phyloP scores from a whole-genome alignment of 441 rosid genomes.

The Erodium texanum region DNA sequence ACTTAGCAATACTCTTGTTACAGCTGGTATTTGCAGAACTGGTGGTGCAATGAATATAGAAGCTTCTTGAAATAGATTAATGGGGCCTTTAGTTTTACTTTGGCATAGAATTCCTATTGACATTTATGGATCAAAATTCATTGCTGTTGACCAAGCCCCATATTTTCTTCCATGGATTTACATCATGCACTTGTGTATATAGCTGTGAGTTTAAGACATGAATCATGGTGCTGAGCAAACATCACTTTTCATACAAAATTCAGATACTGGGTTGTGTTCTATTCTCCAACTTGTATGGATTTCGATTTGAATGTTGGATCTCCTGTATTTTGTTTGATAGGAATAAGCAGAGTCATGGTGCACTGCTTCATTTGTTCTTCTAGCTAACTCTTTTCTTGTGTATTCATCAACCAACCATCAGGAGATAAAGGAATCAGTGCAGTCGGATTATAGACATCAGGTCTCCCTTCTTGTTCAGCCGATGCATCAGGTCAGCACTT shows the following conservation, averaged over 20 bases:
- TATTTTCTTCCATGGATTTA: not conserved
- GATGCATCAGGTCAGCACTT: conserved; percentile 68
- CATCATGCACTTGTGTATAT: not conserved
- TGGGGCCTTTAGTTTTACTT: not conserved
- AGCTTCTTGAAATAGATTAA: not conserved
- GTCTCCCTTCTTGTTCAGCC: conserved; percentile 83
- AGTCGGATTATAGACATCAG: conserved; percentile 65
- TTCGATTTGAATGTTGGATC: too few species aligned
- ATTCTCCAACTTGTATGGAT: not conserved
- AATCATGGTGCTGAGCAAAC: not conserved
- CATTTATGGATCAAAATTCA: not conserved
- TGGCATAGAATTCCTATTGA: not conserved
- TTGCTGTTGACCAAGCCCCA: not conserved
- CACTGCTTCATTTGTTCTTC: not conserved
- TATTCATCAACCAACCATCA: conserved; percentile 20
- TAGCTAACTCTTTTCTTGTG: not conserved
- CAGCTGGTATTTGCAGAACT: not conserved
- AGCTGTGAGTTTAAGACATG: not conserved
- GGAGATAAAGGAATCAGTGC: conserved; percentile 74
- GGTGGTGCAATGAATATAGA: not conserved
- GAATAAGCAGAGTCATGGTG: not conserved
- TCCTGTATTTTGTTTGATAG: too few species aligned
- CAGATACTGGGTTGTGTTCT: not conserved
- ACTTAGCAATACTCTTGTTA: not conserved
- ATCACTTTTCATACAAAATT: not conserved